phyloP scores from a whole-genome alignment of 306 rosid species.

The Medicago ruthenica region DNA sequence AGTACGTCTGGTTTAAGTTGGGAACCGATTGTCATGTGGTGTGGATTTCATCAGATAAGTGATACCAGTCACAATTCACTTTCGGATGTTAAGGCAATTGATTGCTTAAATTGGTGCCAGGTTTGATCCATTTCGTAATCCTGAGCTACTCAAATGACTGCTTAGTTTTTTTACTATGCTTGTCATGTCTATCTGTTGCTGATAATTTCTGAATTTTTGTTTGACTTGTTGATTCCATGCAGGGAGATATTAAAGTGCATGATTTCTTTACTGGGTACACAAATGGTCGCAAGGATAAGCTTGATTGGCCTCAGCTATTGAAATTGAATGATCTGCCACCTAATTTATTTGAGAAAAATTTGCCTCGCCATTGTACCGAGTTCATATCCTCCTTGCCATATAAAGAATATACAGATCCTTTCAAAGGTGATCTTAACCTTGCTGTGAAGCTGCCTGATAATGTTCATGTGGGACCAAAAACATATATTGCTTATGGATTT shows the following conservation, averaged over 20 bases:
- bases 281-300: not conserved
- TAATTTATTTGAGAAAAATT: not conserved
- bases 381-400: not conserved
- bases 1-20: not conserved
- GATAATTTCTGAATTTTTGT: not conserved
- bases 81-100: not conserved
- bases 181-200: not conserved
- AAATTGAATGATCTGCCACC: not conserved
- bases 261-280: not conserved
- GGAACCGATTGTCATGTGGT: not conserved
- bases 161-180: no score
- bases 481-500: not conserved
- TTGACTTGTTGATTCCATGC: not conserved
- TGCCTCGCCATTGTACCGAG: not conserved
- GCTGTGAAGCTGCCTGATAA: not conserved
- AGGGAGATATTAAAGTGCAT: not conserved
- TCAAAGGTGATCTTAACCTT: not conserved
- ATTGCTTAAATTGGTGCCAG: not conserved
- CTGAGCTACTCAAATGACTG: not conserved
- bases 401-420: not conserved
- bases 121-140: not conserved
- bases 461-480: not conserved
- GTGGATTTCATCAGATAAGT: not conserved
- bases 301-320: not conserved
- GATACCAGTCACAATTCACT: not conserved